phyloP scores from a whole-genome alignment of 768 basidiomycete genomes.

The Cantharellus anzutake region DNA sequence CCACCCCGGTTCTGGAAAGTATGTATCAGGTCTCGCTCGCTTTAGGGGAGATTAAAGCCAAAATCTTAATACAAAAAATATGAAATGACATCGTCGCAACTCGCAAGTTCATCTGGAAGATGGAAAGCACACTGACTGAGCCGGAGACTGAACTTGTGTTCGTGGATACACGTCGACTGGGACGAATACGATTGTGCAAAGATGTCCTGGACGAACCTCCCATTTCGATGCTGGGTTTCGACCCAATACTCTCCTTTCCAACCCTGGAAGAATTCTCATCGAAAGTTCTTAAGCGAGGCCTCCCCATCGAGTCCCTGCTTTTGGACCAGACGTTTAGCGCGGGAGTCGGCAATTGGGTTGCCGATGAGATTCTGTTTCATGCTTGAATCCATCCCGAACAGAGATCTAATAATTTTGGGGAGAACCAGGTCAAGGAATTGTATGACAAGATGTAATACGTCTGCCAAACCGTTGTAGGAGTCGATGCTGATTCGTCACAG shows the following conservation, averaged over 20 bases:
- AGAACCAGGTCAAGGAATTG: slow-evolving; percentile 29
- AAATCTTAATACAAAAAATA: slow-evolving; percentile 2
- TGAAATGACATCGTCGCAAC: slow-evolving; percentile 38
- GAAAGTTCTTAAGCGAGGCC: slow-evolving; percentile 2
- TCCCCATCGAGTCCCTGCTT: slow-evolving; percentile 37
- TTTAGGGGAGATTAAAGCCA: too few relatives aligned
- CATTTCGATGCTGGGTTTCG: slow-evolving; percentile 55
- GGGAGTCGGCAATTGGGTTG: slow-evolving; percentile 71
- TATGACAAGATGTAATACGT: slow-evolving; percentile 36
- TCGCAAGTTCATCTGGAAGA: slow-evolving; percentile 59
- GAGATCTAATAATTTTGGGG: slow-evolving; percentile 35
- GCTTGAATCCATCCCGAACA: slow-evolving; percentile 54
- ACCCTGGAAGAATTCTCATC: slow-evolving; percentile 2
- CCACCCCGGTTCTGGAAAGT: too few relatives aligned
- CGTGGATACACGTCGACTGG: slow-evolving; percentile 50
- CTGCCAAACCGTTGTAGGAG: slow-evolving; percentile 40
- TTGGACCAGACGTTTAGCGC: slow-evolving; percentile 66
- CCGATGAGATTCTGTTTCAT: slow-evolving; percentile 62
- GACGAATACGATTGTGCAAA: slow-evolving; percentile 42
- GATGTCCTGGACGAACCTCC: slow-evolving; percentile 44
- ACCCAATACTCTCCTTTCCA: slow-evolving; percentile 56
- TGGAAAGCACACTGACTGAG: too few relatives aligned
- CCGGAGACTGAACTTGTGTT: slow-evolving; percentile 36
- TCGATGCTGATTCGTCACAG: slow-evolving; percentile 49
- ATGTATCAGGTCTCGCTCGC: too few relatives aligned